Evolutionary conservation across 1,284 basidiomycete genomes (phyloP), one percentile per base, ranked within the genome.

Genomic region (Trichosporon sp.): DNA sequence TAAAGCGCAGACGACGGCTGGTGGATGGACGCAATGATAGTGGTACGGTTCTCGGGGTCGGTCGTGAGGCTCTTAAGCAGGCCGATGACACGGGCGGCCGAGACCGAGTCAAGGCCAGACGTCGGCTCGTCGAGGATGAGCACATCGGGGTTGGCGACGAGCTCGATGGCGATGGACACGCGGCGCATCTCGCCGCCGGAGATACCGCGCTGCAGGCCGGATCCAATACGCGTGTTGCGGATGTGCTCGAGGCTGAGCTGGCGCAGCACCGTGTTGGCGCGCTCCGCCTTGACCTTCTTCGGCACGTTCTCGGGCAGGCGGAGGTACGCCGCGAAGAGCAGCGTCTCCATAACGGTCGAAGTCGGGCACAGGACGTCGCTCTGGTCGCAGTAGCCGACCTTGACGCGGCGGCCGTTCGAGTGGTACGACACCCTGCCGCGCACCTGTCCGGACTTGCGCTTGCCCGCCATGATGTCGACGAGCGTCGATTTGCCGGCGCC

Each of bases 401-500:
- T 81, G 70, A 70, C 75, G 65, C 76, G 79, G 65, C 9, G 72
- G 47, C 34, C 64, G 21, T 58, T 70, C 4, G 70, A 62, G 23
- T 25, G 34, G 65, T 89, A 91, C 6, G 84, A 79, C 44, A 94
- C 89, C 3, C 80, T 82, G 21, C 81, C 82, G 56, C 75, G 66
- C 0, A 79, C 77, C 9, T 68, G 70, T 2, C 94, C 93, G 0
- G 88, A 85, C n/a, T 86, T 81, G 3, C 87, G 86, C 83, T 95
- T 95, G 1, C 90, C 89, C 0, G 92, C 91, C 8, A 95, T 86
- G 34, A 95, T 88, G 77, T 95, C 93, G 18, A 94, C 88, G 31
- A 95, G 85, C 0, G 92, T 93, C 0, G 91, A 92, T 81, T 93
- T 93, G 58, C 92, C 92, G 11, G 92, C 91, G 66, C 91, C 92